Conservation (phyloP, 2,329 filamentous ascomycete species). For the Calonectria montana region DNA sequence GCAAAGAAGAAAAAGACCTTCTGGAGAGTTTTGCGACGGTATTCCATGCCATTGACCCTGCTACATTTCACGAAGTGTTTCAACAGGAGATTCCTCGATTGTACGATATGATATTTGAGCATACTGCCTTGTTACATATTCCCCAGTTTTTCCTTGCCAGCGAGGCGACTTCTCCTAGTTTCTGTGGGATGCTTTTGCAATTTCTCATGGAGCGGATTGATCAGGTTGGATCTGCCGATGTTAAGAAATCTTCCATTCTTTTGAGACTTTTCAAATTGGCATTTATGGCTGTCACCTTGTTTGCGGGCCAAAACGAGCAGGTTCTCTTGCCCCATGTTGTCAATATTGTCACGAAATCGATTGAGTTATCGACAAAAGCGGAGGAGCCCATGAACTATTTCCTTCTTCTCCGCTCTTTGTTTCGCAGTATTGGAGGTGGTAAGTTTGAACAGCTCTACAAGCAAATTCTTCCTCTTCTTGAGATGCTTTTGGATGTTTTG, state of each 20-base stretch:
- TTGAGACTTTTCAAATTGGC: conserved; percentile 96
- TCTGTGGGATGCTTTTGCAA: conserved; percentile 96
- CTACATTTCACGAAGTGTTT: conserved; percentile 98
- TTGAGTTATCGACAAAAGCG: conserved; percentile 93
- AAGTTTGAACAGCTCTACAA: conserved; percentile 99
- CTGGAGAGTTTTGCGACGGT: conserved; percentile 98
- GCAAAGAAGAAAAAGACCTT: conserved; percentile 96
- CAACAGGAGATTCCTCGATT: conserved; percentile 96
- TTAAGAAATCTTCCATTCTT: conserved; percentile 92
- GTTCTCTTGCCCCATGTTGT: conserved; percentile 95
- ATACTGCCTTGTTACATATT: conserved; percentile 92
- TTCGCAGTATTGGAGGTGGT: conserved; percentile 95
- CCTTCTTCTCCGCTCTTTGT: conserved; percentile 88
- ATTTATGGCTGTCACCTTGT: conserved; percentile 99
- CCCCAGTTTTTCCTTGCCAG: conserved; percentile 99
- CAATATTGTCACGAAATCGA: conserved; percentile 96
- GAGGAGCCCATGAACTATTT: conserved; percentile 99
- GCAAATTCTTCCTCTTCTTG: conserved; percentile 92
- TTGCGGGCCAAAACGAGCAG: conserved; percentile 93
- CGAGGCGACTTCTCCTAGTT: conserved; percentile 96
- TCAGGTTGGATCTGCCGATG: conserved; percentile 91
- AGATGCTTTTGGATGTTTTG: conserved; percentile 97
- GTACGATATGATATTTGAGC: conserved; percentile 98
- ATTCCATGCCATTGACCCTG: conserved; percentile 97
- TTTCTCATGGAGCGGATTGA: conserved; percentile 98